These are phyloP conservation scores for Madurella mycetomatis DNA, from an alignment of 2,329 filamentous ascomycete species.

Conservation along the genomic window DNA sequence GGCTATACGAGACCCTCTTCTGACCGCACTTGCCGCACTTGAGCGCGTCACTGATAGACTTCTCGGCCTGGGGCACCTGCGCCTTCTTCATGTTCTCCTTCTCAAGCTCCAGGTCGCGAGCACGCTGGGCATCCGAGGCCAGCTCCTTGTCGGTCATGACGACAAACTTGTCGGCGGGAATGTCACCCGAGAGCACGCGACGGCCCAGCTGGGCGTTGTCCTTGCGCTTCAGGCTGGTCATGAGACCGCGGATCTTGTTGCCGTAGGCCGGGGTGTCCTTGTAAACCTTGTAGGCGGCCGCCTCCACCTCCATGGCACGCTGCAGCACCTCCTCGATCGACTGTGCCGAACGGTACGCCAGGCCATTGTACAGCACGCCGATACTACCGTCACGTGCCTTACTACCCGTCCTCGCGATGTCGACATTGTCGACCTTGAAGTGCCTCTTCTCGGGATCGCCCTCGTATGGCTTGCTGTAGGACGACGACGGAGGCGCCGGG, in stretches of 20 bases:
- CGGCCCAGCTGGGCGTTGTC: conserved; percentile 73
- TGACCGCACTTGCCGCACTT: conserved; percentile 89
- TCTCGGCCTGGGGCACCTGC: conserved; percentile 88
- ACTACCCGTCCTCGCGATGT: conserved; percentile 70
- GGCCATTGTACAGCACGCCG: conserved; percentile 88
- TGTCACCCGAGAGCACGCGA: conserved; percentile 70
- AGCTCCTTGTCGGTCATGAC: conserved; percentile 86
- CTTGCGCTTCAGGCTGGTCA: conserved; percentile 91
- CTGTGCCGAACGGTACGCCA: conserved; percentile 67
- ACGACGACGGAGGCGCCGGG: conserved; percentile 38
- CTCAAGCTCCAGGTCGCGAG: conserved; percentile 69
- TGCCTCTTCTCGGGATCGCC: conserved; percentile 74
- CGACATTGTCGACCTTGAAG: conserved; percentile 75
- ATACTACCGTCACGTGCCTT: conserved; percentile 77
- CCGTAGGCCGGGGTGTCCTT: conserved; percentile 74
- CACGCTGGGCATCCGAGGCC: conserved; percentile 77
- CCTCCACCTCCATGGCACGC: conserved; percentile 76
- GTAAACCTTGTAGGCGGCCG: conserved; percentile 65
- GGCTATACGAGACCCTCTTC: conserved; percentile 91
- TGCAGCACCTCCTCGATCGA: conserved; percentile 67
- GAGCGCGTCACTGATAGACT: conserved; percentile 81
- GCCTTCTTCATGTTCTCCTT: conserved; percentile 96
- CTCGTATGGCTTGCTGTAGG: conserved; percentile 45
- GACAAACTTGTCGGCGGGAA: conserved; percentile 70
- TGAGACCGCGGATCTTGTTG: conserved; percentile 85